Evolutionary conservation across 306 rosid genomes (phyloP).

Genomic region (Medicago truncatula): DNA sequence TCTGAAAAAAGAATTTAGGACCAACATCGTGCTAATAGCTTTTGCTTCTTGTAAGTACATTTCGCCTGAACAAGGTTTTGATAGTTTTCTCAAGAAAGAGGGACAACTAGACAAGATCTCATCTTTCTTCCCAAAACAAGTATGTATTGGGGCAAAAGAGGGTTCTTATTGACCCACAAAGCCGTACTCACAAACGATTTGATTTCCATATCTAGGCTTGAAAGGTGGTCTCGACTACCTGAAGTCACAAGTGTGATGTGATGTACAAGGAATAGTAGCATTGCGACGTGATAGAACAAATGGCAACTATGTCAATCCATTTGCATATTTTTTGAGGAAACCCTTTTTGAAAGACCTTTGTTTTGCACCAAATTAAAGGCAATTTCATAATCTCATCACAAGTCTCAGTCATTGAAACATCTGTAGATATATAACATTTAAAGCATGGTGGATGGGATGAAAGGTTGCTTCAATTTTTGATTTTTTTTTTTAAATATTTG

Average conservation of each 20-base stretch:
- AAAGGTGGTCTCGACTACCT: background rate
- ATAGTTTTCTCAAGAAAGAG: background rate
- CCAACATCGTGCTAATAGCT: background rate
- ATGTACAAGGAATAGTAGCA: background rate
- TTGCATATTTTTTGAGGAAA: background rate
- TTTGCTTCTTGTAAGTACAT: background rate
- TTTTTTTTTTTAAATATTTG: background rate
- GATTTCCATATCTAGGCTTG: background rate
- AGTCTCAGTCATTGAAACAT: slow-evolving; percentile 10
- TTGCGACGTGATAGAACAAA: background rate
- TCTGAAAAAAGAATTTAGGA: background rate
- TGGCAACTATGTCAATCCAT: background rate
- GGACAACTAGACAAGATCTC: background rate
- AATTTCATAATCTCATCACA: background rate
- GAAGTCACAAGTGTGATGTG: background rate
- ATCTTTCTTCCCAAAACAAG: background rate
- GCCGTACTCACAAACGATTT: background rate
- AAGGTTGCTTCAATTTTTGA: background rate
- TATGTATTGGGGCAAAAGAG: background rate
- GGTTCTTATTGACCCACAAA: background rate
- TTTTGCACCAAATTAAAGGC: slow-evolving; percentile 20
- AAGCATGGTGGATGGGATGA: background rate
- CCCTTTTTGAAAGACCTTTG: slow-evolving; percentile 6
- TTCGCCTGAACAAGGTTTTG: background rate
- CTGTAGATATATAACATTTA: slow-evolving; percentile 10